These are phyloP conservation scores for Daldinia bambusicola DNA, from an alignment of 495 filamentous ascomycete species.

Conservation along the genomic window DNA sequence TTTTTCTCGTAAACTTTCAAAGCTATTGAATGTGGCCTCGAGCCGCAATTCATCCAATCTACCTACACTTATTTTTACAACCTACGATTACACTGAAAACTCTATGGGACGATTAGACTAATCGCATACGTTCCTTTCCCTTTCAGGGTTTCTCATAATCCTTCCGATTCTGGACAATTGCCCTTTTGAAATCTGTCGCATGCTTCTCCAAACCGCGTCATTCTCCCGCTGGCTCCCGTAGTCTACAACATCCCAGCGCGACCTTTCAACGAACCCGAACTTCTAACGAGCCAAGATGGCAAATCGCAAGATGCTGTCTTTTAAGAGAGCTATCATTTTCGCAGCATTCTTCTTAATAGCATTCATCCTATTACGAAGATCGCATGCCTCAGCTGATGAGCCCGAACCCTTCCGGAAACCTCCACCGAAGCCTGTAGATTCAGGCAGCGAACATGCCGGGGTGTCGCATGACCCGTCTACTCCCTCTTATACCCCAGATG, in stretches of 20 bases:
- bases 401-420: conserved; percentile 50
- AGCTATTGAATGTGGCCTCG: conserved; percentile 25
- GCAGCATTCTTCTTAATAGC: conserved; percentile 73
- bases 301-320: conserved; percentile 65
- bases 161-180: conserved; percentile 13
- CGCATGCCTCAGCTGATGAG: conserved; percentile 54
- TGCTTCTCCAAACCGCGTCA: conserved; percentile 27
- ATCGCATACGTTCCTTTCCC: conserved; percentile 20
- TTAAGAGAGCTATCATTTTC: conserved; percentile 75
- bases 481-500: conserved; percentile 36
- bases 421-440: conserved; percentile 50
- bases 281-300: conserved; percentile 17
- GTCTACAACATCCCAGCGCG: conserved; percentile 1
- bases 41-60: conserved; percentile 21
- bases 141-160: conserved; percentile 16
- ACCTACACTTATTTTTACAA: conserved; percentile 4
- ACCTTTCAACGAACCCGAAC: neutral
- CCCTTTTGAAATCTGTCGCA: conserved; percentile 20
- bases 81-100: conserved; percentile 18
- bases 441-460: conserved; percentile 37
- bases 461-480: conserved; percentile 44
- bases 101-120: conserved; percentile 12
- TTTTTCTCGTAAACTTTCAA: conserved; percentile 26
- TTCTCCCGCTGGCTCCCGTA: conserved; percentile 17
- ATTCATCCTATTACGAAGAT: conserved; percentile 75